These are phyloP conservation scores for Furcasterigmium sp. DNA, from an alignment of 2,329 filamentous ascomycete species.

Conservation along the genomic window DNA sequence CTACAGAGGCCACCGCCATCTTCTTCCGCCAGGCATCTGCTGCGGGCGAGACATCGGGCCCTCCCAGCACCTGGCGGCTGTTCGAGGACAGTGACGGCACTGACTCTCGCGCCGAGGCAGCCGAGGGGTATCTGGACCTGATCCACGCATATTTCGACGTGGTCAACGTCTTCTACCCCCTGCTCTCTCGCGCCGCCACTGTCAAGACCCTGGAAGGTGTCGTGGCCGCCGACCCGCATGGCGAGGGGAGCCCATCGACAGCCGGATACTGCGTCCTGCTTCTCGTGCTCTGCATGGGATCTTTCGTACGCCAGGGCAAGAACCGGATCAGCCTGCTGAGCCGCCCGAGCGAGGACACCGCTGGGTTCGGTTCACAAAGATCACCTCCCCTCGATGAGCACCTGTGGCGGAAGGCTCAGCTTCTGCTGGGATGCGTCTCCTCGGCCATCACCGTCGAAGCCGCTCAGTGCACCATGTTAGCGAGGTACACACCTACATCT, in stretches of 20 bases:
- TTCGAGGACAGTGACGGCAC: constrained; percentile 5
- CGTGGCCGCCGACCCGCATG: background rate
- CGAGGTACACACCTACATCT: no score
- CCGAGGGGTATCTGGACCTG: constrained; percentile 4
- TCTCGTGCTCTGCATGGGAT: constrained; percentile 11
- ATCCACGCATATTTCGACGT: constrained; percentile 16
- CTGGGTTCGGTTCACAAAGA: no score
- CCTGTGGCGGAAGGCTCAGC: constrained; percentile 17
- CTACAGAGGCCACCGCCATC: constrained; percentile 9
- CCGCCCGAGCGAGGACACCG: background rate
- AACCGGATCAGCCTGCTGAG: constrained; percentile 4
- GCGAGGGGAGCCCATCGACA: background rate
- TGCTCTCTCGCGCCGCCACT: background rate
- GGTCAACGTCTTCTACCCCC: constrained; percentile 19
- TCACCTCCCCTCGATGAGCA: background rate
- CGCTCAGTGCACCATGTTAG: constrained; percentile 20
- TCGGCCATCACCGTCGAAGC: constrained; percentile 15
- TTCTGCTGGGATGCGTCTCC: constrained; percentile 15
- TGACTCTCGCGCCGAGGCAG: background rate
- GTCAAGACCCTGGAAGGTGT: background rate
- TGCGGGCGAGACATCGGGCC: background rate
- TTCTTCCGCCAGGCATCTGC: constrained; percentile 4
- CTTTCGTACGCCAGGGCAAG: constrained; percentile 4
- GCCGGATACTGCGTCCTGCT: constrained; percentile 10
- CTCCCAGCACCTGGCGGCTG: constrained; percentile 10